Percentiles rank a stretch among this genome's conserved stretches.
These are phyloP conservation scores for Euptelea pleiosperma DNA, from an alignment of 164 flowering plant species.

Conservation along the genomic window DNA sequence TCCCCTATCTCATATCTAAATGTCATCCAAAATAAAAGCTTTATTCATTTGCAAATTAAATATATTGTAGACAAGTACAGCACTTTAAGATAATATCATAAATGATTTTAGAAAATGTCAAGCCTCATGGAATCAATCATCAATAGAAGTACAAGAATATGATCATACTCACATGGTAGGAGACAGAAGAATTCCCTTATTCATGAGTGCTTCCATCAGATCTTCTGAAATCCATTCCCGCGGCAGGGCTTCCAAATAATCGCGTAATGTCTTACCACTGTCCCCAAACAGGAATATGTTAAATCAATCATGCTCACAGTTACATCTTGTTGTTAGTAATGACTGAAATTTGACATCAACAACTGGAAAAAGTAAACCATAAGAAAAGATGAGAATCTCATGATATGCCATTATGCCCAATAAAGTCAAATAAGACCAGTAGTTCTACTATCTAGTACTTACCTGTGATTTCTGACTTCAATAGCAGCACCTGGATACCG, in stretches of 20 bases:
- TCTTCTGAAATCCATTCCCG: slow-evolving; percentile 99
- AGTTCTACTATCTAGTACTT: slow-evolving; percentile 23
- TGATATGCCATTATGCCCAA: neutral
- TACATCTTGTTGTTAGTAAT: slow-evolving; percentile 2
- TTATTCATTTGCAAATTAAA: slow-evolving; percentile 2
- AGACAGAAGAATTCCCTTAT: slow-evolving; percentile 75
- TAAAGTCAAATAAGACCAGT: neutral
- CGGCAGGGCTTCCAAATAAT: slow-evolving; percentile 88
- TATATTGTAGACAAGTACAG: neutral
- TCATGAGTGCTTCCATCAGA: slow-evolving; percentile 79
- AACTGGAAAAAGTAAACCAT: neutral
- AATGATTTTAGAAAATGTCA: neutral
- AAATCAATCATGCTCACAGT: neutral
- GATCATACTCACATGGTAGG: slow-evolving; percentile 74
- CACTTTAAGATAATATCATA: neutral
- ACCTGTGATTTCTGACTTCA: slow-evolving; percentile 92
- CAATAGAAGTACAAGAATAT: neutral
- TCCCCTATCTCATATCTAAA: slow-evolving; percentile 84
- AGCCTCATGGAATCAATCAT: neutral
- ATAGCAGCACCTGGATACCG: slow-evolving; percentile 79
- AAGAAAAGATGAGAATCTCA: neutral
- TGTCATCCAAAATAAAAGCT: slow-evolving; percentile 8
- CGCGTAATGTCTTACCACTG: slow-evolving; percentile 91
- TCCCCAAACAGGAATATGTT: slow-evolving; percentile 14
- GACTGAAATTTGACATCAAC: neutral